Base-by-base conservation (phyloP, 1,284 basidiomycete species). In the Heterobasidion occidentale region DNA sequence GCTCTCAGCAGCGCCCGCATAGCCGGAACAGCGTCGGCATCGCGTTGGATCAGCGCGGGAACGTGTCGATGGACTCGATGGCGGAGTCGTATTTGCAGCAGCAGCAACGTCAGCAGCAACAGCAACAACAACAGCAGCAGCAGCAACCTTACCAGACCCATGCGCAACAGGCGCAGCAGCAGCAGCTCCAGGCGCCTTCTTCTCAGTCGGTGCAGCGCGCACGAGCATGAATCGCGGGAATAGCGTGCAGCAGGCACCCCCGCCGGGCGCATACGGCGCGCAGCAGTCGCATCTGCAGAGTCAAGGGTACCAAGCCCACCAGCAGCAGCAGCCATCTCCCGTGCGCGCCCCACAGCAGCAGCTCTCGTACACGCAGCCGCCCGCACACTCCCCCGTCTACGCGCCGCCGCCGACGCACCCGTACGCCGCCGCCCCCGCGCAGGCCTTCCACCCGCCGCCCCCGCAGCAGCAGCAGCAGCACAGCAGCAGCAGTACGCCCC, bases 61-160 rank as follows among this genome's bases (percentile, higher is more conserved):
- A 84, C 14, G 91, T 94, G 9, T 76, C 86, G 20, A 82, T 88
- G 61, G 92, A 95, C 71, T 80, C 83, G 51, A 87, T 94, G 84
- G 90, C 90, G 9, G 75, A 80, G 46, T 69, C 73, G 58, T 84
- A 82, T 64, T 72, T 74, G 54, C 71, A 73, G 8, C 64, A 64
- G 19, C 59, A 58, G 36, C 61, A 59, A 33, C 64, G 64, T 36
- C 67, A 67, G 36, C 69, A 68, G 45, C 65, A 67, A 27, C 63
- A 60, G 50, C 59, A 63, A 15, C 36, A 50, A n/a, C 55, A 56
- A n/a, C 64, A 63, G 17, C 64, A 65, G 50, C 67, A 67, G 52
- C 67, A 67, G 51, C 56, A 57, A 47, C 62, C 64, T 15, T 67
- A 68, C 51, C 68, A 64, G 51, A 70, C 67, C 17, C 65, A 67